phyloP scores from a whole-genome alignment of 768 basidiomycete genomes.

The Termitomyces sp. region DNA sequence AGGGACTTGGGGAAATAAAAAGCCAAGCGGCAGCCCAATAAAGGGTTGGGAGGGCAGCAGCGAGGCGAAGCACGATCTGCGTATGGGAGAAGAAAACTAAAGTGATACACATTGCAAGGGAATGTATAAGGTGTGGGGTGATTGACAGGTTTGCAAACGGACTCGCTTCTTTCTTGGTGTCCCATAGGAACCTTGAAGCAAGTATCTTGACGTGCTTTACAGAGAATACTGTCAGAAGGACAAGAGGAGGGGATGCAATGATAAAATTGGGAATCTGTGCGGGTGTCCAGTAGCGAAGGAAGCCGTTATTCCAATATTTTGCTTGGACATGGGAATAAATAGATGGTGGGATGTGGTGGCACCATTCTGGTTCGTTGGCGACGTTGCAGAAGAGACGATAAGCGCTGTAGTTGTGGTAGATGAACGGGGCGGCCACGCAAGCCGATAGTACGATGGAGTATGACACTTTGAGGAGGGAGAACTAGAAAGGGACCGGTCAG shows the following conservation, averaged over 20 bases:
- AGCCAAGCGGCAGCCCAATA: slow-evolving; percentile 87
- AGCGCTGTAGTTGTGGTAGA: slow-evolving; percentile 63
- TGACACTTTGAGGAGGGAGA: slow-evolving; percentile 25
- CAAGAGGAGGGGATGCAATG: slow-evolving; percentile 68
- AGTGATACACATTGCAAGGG: slow-evolving; percentile 52
- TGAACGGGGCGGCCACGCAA: slow-evolving; percentile 59
- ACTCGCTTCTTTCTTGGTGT: neutral
- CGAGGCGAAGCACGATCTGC: slow-evolving; percentile 80
- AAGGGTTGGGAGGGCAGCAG: slow-evolving; percentile 68
- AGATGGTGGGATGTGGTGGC: slow-evolving; percentile 50
- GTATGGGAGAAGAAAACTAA: slow-evolving; percentile 79
- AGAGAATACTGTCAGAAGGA: slow-evolving; percentile 41
- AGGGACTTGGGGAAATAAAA: slow-evolving; percentile 26
- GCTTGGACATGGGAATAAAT: slow-evolving; percentile 81
- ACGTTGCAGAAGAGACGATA: slow-evolving; percentile 60
- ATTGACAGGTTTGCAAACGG: slow-evolving; percentile 38
- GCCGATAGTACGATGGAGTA: slow-evolving; percentile 37
- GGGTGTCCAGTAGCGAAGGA: slow-evolving; percentile 81
- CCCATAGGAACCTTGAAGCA: neutral
- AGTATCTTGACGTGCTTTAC: slow-evolving; percentile 24
- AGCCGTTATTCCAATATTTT: slow-evolving; percentile 83
- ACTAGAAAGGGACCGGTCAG: slow-evolving; percentile 21
- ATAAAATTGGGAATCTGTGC: slow-evolving; percentile 87
- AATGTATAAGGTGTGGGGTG: slow-evolving; percentile 73
- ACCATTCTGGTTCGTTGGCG: slow-evolving; percentile 52